Evolutionary conservation across 2,329 filamentous ascomycete genomes (phyloP).

Genomic region (Colletotrichum noveboracense): DNA sequence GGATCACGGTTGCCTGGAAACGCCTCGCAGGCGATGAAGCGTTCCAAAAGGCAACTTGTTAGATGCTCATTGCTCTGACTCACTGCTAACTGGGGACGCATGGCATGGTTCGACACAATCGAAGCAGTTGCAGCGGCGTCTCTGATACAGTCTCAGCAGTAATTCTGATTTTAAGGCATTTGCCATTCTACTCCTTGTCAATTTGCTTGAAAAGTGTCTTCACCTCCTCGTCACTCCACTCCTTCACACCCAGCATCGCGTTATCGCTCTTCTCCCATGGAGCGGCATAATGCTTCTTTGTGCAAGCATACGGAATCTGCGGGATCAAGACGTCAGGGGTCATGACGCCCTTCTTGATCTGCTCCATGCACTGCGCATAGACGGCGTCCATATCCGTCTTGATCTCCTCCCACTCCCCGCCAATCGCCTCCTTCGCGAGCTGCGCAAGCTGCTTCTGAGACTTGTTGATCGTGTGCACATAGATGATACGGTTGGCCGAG

Average conservation of each 20-base stretch:
- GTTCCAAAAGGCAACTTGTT: not conserved
- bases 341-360: slow-evolving; percentile 24
- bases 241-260: slow-evolving; percentile 24
- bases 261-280: slow-evolving; percentile 25
- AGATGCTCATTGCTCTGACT: not conserved
- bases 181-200: not conserved
- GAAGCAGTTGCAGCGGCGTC: not conserved
- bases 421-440: slow-evolving; percentile 23
- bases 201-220: slow-evolving; percentile 22
- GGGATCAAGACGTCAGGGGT: slow-evolving; percentile 19
- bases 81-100: not conserved
- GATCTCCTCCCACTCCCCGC: slow-evolving; percentile 22
- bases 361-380: slow-evolving; percentile 21
- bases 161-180: not conserved
- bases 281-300: slow-evolving; percentile 18
- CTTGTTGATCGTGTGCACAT: slow-evolving; percentile 25
- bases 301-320: slow-evolving; percentile 23
- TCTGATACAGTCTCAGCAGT: not conserved
- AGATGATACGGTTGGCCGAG: slow-evolving; percentile 31
- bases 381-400: slow-evolving; percentile 20
- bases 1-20: not conserved
- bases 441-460: slow-evolving; percentile 28
- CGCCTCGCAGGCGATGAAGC: not conserved
- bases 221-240: slow-evolving; percentile 24
- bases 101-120: not conserved